phyloP scores from a whole-genome alignment of 208 protist genomes.

The Acanthamoeba triangularis region DNA sequence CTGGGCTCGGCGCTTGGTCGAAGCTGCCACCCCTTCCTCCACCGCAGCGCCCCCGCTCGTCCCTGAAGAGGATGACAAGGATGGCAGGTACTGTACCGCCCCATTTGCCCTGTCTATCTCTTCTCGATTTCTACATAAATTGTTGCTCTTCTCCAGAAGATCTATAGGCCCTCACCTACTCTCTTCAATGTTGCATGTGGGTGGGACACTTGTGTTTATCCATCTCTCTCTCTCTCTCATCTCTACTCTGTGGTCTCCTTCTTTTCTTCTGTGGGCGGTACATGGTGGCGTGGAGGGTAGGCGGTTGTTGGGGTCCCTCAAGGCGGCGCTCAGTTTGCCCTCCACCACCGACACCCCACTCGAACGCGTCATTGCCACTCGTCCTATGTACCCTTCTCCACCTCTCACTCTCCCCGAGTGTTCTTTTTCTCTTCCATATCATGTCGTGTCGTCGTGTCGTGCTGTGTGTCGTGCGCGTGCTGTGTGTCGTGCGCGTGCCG shows the following conservation, averaged over 20 bases:
- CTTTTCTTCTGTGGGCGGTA: not conserved
- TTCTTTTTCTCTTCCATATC: not conserved
- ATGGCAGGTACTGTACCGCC: not conserved
- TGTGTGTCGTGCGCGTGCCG: not conserved
- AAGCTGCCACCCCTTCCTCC: not conserved
- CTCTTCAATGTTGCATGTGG: not conserved
- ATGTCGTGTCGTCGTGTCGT: too few relatives aligned
- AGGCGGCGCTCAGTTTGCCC: not conserved
- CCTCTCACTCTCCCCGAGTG: not conserved
- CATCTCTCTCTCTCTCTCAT: not conserved
- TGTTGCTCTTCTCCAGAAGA: too few relatives aligned
- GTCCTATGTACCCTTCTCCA: not conserved
- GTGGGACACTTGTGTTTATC: not conserved
- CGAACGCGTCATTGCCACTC: slow-evolving; percentile 45
- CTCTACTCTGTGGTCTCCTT: not conserved
- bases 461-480: too few relatives aligned
- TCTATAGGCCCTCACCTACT: not conserved
- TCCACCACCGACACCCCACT: slow-evolving; percentile 18
- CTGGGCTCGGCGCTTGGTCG: not conserved
- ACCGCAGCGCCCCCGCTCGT: not conserved
- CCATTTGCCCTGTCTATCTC: not conserved
- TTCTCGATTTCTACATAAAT: not conserved
- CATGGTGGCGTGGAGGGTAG: not conserved
- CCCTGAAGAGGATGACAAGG: not conserved
- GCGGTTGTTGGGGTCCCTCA: not conserved